Conservation (phyloP, 768 basidiomycete genomes). For the Macrolepiota fuliginosa region DNA sequence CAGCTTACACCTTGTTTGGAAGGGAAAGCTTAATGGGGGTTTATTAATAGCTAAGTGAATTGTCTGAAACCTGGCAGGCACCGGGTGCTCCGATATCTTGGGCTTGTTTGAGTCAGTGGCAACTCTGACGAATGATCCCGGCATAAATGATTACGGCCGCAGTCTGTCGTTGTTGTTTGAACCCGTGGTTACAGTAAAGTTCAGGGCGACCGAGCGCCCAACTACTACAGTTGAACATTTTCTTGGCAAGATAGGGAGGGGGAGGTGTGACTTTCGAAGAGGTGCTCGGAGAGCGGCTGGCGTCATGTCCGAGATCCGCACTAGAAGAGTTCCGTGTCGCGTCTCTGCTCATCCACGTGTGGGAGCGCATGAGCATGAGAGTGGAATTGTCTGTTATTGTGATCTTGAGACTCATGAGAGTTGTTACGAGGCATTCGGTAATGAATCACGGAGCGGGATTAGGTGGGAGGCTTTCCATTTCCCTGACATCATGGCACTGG, state of each 20-base stretch:
- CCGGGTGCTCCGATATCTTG: conserved; percentile 6
- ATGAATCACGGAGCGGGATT: not conserved
- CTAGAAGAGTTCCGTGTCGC: not conserved
- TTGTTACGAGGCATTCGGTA: not conserved
- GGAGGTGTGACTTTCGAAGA: not conserved
- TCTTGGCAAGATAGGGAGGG: not conserved
- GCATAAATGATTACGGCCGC: not conserved
- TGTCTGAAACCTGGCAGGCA: conserved; percentile 6
- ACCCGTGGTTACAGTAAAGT: not conserved
- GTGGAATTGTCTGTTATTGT: not conserved
- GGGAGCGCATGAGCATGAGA: not conserved
- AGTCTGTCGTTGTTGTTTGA: not conserved
- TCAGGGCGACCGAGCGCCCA: not conserved
- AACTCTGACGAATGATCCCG: not conserved
- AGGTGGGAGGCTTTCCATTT: not conserved
- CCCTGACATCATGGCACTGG: not conserved
- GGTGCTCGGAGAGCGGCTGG: not conserved
- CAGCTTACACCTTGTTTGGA: not conserved
- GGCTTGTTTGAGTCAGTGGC: not conserved
- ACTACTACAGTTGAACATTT: not conserved
- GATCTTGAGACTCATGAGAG: not conserved
- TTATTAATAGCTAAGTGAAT: conserved; percentile 2
- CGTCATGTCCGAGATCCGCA: not conserved
- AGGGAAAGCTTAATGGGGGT: not conserved
- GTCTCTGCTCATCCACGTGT: not conserved